phyloP scores from a whole-genome alignment of 2,329 filamentous ascomycete species.

The Botrytis byssoidea region DNA sequence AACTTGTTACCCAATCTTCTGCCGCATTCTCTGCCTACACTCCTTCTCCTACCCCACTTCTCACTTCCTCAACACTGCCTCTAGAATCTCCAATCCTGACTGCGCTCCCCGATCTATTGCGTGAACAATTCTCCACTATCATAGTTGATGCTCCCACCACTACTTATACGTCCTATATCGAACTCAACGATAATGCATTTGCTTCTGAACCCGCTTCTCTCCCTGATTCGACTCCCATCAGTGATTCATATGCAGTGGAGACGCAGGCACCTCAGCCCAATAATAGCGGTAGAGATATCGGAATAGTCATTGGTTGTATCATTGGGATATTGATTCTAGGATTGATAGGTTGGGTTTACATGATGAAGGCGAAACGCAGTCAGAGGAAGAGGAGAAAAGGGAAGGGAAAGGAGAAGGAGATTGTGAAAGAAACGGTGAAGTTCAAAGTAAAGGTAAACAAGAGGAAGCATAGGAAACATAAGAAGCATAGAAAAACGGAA shows the following conservation, averaged over 20 bases:
- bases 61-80: neutral
- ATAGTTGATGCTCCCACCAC: constrained; percentile 7
- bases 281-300: neutral
- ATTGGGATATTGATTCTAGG: constrained; percentile 1
- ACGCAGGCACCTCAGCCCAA: neutral
- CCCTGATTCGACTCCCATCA: neutral
- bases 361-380: neutral
- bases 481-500: neutral
- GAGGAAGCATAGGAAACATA: neutral
- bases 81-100: neutral
- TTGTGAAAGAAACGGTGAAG: neutral
- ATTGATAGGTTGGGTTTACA: neutral
- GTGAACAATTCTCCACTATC: neutral
- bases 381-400: neutral
- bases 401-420: neutral
- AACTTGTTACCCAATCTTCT: neutral
- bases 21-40: neutral
- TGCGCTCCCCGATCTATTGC: neutral
- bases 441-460: neutral
- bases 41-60: neutral
- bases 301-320: constrained; percentile 10
- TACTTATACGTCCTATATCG: constrained; percentile 1
- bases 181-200: constrained; percentile 7
- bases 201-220: neutral
- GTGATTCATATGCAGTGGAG: neutral